A percentile compares a stretch with the other conserved stretches of the same genome.
These are phyloP conservation scores for Alternaria burnsii DNA, from an alignment of 2,329 filamentous ascomycete genomes.

Conservation along the genomic window DNA sequence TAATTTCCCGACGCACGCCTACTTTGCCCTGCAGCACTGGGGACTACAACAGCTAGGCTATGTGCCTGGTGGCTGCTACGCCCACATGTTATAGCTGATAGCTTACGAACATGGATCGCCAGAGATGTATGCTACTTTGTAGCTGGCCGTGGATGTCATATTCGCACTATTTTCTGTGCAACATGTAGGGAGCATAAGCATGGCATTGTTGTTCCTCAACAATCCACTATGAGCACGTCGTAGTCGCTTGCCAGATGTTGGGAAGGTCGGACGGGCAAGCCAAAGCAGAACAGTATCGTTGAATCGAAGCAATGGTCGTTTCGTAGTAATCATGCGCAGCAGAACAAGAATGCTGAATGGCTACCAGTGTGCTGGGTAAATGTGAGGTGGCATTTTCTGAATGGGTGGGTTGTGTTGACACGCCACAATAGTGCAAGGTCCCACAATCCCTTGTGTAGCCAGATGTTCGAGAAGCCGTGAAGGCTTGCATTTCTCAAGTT, in stretches of 20 bases:
- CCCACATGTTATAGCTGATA: slow-evolving; percentile 3
- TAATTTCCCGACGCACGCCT: not conserved
- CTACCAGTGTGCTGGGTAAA: slow-evolving; percentile 7
- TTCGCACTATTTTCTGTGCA: not conserved
- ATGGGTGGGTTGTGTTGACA: slow-evolving; percentile 23
- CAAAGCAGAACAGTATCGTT: slow-evolving; percentile 5
- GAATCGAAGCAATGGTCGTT: slow-evolving; percentile 9
- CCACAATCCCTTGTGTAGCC: slow-evolving; percentile 18
- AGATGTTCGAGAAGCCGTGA: slow-evolving; percentile 15
- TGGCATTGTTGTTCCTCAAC: slow-evolving; percentile 1
- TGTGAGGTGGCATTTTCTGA: slow-evolving; percentile 14
- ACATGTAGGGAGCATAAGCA: not conserved
- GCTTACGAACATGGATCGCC: not conserved
- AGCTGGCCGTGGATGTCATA: slow-evolving; percentile 2
- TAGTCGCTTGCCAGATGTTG: slow-evolving; percentile 4
- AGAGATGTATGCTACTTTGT: slow-evolving; percentile 13
- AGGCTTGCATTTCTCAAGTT: not conserved
- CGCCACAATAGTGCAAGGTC: slow-evolving; percentile 18
- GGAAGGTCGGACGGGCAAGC: slow-evolving; percentile 4
- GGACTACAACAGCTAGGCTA: not conserved
- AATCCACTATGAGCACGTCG: slow-evolving; percentile 5
- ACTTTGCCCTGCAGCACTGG: not conserved
- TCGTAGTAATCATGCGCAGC: slow-evolving; percentile 12
- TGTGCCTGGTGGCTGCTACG: slow-evolving; percentile 10
- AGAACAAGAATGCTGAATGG: slow-evolving; percentile 1